Evolutionary conservation across 306 rosid genomes (phyloP).

Genomic region (Lathyrus aphaca): DNA sequence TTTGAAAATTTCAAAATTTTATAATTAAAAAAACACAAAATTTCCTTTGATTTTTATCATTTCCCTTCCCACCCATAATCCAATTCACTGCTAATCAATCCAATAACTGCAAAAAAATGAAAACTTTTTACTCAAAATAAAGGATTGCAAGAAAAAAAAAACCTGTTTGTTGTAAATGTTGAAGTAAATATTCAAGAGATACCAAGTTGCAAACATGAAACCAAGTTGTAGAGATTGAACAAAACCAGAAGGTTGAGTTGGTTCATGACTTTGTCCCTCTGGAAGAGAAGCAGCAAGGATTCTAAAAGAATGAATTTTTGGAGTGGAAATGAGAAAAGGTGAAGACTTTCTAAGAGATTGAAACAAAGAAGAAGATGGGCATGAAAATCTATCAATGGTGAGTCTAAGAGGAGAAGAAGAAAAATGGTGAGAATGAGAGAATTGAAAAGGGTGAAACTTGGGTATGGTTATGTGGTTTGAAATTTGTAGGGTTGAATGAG

Average conservation of each 20-base stretch:
- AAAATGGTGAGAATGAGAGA: not conserved
- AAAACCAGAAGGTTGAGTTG: slow-evolving; percentile 28
- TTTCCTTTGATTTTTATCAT: not conserved
- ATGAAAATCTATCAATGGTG: slow-evolving; percentile 32
- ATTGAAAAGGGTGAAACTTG: slow-evolving; percentile 20
- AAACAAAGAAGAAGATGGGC: slow-evolving; percentile 37
- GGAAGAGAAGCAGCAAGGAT: slow-evolving; percentile 51
- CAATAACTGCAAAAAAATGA: slow-evolving; percentile 12
- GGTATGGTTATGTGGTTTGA: not conserved
- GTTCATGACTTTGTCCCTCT: slow-evolving; percentile 42
- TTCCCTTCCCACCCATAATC: slow-evolving; percentile 17
- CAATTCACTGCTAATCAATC: slow-evolving; percentile 2
- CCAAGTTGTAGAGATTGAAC: slow-evolving; percentile 55
- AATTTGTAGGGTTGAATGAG: slow-evolving; percentile 7
- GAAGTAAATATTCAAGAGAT: slow-evolving; percentile 73
- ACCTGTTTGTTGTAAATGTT: slow-evolving; percentile 84
- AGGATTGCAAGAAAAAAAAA: not conserved
- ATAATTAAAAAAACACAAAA: not conserved
- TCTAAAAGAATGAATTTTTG: slow-evolving; percentile 42
- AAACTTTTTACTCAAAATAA: not conserved
- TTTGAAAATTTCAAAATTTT: slow-evolving; percentile 26
- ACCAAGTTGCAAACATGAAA: slow-evolving; percentile 74
- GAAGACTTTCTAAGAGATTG: slow-evolving; percentile 31
- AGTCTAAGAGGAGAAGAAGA: slow-evolving; percentile 12
- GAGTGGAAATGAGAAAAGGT: slow-evolving; percentile 34